Conservation (phyloP, 306 rosid species). For the Leucaena leucocephala region DNA sequence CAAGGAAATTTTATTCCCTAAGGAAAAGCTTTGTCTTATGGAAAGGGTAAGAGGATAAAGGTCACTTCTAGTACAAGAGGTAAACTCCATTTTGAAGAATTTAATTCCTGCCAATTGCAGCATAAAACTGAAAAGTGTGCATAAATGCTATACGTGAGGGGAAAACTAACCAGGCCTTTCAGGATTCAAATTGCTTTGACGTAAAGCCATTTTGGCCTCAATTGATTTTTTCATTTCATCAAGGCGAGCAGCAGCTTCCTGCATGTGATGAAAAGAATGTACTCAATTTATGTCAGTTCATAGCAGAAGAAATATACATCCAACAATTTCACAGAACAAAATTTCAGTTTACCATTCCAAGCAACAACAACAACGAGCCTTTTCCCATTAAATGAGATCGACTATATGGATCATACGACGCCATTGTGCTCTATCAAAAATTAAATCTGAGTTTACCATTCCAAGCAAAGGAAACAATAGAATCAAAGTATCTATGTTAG, state of each 20-base stretch:
- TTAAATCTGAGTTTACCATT: neutral
- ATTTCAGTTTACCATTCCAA: neutral
- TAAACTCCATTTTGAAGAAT: constrained; percentile 5
- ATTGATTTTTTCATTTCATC: constrained; percentile 87
- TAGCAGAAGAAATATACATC: constrained; percentile 24
- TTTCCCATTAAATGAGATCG: too few species aligned
- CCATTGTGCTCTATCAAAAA: too few species aligned
- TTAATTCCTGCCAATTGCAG: constrained; percentile 15
- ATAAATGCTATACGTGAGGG: neutral
- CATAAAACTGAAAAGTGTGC: constrained; percentile 22
- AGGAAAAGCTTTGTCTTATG: neutral
- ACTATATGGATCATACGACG: too few species aligned
- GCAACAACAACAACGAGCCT: too few species aligned
- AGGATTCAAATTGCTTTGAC: constrained; percentile 90
- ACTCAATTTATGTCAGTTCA: constrained; percentile 25
- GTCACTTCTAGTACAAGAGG: neutral
- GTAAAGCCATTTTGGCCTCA: constrained; percentile 86
- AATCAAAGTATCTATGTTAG: neutral
- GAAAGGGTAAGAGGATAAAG: neutral
- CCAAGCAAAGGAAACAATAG: neutral
- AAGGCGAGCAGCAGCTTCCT: constrained; percentile 90
- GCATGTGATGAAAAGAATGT: constrained; percentile 10
- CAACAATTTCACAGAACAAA: constrained; percentile 5
- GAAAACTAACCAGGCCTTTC: constrained; percentile 89
- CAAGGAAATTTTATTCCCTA: neutral